A percentile compares a stretch with the other conserved stretches of the same genome.
These are phyloP conservation scores for Pyrenula massariospora DNA, from an alignment of 495 filamentous ascomycete genomes.

Conservation along the genomic window DNA sequence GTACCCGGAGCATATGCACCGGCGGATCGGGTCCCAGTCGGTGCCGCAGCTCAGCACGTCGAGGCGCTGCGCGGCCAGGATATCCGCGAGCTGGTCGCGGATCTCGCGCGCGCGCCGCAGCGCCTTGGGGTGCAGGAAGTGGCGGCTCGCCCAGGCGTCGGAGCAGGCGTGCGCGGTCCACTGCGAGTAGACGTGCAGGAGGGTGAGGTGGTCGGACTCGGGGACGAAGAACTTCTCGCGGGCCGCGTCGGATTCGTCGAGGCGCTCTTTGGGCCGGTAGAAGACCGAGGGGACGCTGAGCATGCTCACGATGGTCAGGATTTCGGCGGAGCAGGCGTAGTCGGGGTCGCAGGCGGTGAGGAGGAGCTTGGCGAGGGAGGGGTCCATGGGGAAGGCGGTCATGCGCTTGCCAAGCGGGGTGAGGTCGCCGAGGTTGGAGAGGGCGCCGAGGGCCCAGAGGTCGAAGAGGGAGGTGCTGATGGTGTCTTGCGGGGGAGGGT, in stretches of 20 bases:
- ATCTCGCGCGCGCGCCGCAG: conserved; percentile 87
- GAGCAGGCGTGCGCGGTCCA: conserved; percentile 87
- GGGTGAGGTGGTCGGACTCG: conserved; percentile 92
- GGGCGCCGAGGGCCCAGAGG: conserved; percentile 89
- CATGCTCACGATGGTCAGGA: conserved; percentile 98
- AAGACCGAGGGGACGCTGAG: conserved; percentile 93
- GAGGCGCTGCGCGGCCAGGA: conserved; percentile 93
- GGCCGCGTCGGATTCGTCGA: conserved; percentile 91
- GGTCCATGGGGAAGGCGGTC: conserved; percentile 97
- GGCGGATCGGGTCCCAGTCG: conserved; percentile 90
- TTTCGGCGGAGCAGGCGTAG: conserved; percentile 94
- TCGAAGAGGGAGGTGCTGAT: conserved; percentile 97
- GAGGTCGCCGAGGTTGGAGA: conserved; percentile 88
- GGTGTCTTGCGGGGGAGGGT: conserved; percentile 94
- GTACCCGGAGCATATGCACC: conserved; percentile 95
- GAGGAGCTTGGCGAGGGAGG: conserved; percentile 83
- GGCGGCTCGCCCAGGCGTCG: conserved; percentile 82
- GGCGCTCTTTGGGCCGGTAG: conserved; percentile 93
- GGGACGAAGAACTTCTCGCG: conserved; percentile 98
- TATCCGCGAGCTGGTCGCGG: conserved; percentile 82
- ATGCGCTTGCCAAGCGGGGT: conserved; percentile 81
- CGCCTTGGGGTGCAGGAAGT: conserved; percentile 90
- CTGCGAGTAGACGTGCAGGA: conserved; percentile 90
- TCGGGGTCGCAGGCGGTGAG: conserved; percentile 64
- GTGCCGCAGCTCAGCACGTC: conserved; percentile 77